Conservation (phyloP, 768 basidiomycete genomes). For the Gymnopilus dilepis region DNA sequence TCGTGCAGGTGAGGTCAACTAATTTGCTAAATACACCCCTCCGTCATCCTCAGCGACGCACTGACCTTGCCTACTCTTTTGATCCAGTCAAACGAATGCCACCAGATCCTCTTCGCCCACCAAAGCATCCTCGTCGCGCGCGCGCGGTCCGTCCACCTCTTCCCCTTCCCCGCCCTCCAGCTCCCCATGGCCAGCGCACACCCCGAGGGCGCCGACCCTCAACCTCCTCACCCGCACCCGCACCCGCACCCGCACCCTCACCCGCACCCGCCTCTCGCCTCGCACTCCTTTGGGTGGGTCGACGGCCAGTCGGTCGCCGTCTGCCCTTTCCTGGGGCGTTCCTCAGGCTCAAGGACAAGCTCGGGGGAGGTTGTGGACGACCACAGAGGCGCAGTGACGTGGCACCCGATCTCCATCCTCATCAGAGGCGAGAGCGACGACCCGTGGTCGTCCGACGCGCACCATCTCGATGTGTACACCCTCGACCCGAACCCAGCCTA, state of each 20-base stretch:
- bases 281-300: conserved; percentile 70
- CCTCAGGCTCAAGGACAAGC: not conserved
- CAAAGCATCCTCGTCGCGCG: conserved; percentile 60
- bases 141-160: conserved; percentile 62
- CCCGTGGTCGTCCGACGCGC: conserved; percentile 57
- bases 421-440: conserved; percentile 64
- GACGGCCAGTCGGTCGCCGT: conserved; percentile 55
- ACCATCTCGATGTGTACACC: conserved; percentile 57
- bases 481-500: conserved; percentile 42
- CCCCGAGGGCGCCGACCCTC: too few species aligned
- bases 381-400: too few species aligned
- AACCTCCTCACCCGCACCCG: too few species aligned
- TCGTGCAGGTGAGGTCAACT: conserved; percentile 32
- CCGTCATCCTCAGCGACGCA: too few species aligned
- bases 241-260: conserved; percentile 25
- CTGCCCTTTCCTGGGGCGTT: conserved; percentile 16
- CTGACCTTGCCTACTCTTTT: too few species aligned
- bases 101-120: conserved; percentile 55
- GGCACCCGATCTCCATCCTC: conserved; percentile 49
- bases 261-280: conserved; percentile 44
- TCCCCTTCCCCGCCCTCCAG: conserved; percentile 50
- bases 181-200: too few species aligned
- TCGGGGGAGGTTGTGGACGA: too few species aligned
- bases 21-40: too few species aligned
- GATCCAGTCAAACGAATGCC: conserved; percentile 57